phyloP scores from a whole-genome alignment of 2,329 filamentous ascomycete genomes.

The Aspergillus intermedius region DNA sequence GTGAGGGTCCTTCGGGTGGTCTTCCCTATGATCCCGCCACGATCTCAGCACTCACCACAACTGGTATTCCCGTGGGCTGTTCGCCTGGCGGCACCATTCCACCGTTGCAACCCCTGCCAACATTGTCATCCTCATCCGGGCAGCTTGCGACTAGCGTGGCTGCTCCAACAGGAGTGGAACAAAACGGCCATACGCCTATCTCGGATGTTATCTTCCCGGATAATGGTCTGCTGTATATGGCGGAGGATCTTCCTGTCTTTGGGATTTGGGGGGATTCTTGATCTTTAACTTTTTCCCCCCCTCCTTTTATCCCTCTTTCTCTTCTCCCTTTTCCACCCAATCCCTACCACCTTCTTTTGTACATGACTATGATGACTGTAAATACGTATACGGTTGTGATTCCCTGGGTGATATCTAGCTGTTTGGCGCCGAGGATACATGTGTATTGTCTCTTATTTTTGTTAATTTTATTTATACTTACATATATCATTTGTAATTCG shows the following conservation, averaged over 20 bases:
- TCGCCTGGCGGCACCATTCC: constrained; percentile 25
- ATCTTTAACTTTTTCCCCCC: neutral
- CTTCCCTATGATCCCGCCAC: constrained; percentile 24
- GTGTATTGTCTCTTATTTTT: no score
- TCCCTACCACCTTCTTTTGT: neutral
- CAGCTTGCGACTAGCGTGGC: neutral
- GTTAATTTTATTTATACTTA: no score
- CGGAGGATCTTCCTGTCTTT: constrained; percentile 27
- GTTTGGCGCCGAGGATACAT: no score
- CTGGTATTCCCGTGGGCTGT: constrained; percentile 26
- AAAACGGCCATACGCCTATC: constrained; percentile 23
- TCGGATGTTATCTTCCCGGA: constrained; percentile 28
- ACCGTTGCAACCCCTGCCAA: neutral
- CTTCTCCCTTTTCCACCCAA: neutral
- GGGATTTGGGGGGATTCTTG: constrained; percentile 25
- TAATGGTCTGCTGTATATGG: constrained; percentile 29
- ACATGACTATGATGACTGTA: no score
- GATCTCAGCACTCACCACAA: constrained; percentile 28
- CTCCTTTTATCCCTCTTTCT: neutral
- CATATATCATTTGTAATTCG: no score
- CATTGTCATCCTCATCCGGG: neutral
- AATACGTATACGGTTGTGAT: no score
- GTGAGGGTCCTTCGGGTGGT: constrained; percentile 9
- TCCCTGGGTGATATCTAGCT: no score
- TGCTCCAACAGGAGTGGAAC: constrained; percentile 1